Percentiles rank a stretch among this genome's conserved stretches.
These are phyloP conservation scores for Hypoxylon perforatum DNA, from an alignment of 495 filamentous ascomycete genomes.

Conservation along the genomic window DNA sequence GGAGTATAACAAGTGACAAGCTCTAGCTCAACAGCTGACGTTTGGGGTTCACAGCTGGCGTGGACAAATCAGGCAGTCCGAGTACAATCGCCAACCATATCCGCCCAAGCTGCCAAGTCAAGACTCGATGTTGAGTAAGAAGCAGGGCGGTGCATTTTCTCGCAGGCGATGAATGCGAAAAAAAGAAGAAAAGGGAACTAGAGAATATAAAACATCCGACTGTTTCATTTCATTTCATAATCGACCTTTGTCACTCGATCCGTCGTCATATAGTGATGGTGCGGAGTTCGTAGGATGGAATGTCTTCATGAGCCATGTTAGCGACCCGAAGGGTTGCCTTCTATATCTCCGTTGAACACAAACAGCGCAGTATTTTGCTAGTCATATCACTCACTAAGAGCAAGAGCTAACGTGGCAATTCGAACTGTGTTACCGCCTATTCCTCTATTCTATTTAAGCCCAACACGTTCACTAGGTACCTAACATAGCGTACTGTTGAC, in stretches of 20 bases:
- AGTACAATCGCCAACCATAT: no score
- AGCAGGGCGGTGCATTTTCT: no score
- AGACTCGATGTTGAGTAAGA: no score
- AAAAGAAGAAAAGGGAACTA: not conserved
- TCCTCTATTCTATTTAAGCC: not conserved
- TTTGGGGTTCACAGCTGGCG: no score
- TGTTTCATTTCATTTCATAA: no score
- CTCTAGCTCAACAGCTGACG: no score
- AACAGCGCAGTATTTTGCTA: not conserved
- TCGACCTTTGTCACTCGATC: conserved; percentile 9
- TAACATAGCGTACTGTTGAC: not conserved
- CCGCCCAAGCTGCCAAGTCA: not conserved
- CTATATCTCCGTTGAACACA: conserved; percentile 11
- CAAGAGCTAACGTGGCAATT: not conserved
- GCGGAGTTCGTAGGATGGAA: conserved; percentile 7
- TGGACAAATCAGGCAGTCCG: no score
- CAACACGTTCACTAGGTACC: not conserved
- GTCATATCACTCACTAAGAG: not conserved
- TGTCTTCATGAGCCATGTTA: conserved; percentile 23
- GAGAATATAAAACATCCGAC: not conserved
- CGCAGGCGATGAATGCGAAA: no score
- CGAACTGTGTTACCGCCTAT: not conserved
- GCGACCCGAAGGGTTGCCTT: conserved; percentile 3
- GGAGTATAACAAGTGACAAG: no score
- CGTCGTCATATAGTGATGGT: not conserved